Conservation (phyloP, 2,329 filamentous ascomycete genomes). For the Venturia oleaginea region DNA sequence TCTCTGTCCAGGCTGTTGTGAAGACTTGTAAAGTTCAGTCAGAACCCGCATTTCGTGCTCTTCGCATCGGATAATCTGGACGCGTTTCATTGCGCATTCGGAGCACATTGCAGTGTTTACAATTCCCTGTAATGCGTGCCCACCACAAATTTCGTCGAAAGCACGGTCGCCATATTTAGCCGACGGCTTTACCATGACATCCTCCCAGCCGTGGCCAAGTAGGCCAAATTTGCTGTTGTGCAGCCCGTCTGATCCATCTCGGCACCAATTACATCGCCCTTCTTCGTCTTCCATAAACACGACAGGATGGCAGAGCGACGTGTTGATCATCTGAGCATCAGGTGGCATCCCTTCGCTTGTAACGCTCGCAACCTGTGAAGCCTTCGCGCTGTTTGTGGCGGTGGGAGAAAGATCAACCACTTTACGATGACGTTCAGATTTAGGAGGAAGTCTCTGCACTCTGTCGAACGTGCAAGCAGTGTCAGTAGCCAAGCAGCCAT, state of each 20-base stretch:
- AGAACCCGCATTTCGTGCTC: background rate
- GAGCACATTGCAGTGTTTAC: background rate
- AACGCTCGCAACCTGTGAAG: background rate
- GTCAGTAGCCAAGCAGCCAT: background rate
- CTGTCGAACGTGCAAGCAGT: background rate
- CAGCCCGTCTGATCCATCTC: background rate
- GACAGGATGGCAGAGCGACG: slow-evolving; percentile 5
- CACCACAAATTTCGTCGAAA: slow-evolving; percentile 1
- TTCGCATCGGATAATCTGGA: background rate
- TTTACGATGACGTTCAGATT: background rate
- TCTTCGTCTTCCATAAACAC: background rate
- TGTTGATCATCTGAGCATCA: slow-evolving; percentile 2
- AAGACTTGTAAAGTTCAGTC: background rate
- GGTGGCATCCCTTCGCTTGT: background rate
- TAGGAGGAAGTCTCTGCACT: background rate
- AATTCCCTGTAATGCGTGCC: background rate
- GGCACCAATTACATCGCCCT: background rate
- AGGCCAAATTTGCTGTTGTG: slow-evolving; percentile 5
- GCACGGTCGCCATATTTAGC: background rate
- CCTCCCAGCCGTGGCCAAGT: background rate
- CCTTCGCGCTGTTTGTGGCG: background rate
- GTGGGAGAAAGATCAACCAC: background rate
- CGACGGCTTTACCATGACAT: background rate
- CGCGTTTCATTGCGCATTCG: slow-evolving; percentile 2
- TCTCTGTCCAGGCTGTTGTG: background rate